Base-by-base conservation (phyloP, 2,329 filamentous ascomycete species). In the Polytolypa hystricis region DNA sequence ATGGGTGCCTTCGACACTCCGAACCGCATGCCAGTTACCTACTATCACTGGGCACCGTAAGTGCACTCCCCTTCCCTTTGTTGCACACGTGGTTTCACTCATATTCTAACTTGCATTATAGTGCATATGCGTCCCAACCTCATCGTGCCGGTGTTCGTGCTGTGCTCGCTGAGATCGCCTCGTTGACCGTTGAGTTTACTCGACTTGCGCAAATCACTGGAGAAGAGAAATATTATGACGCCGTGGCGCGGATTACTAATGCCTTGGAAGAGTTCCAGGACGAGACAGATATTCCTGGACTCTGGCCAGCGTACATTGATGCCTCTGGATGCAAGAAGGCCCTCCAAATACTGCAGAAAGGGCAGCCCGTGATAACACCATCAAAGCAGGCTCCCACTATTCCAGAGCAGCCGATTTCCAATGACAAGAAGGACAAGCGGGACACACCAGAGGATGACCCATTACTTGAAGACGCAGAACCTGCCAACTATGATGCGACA, bases 11-110 rank as follows among this genome's bases (percentile, higher is more conserved):
- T 58, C 39, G 51, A 57, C 31, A 54, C 52, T 5, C 43, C 45
- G 10, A 53, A 53, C 42, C 42, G 49, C n/a, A 48, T 54, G 50
- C 52, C 52, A 3, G 15, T 42, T 10, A 43, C 43, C 10, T 44
- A 37, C 4, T 86, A 79, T 58, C 93, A 89, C 60, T 94, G 82
- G 84, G 73, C 74, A 48, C 82, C 80, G 46, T 72, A 51, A 56
- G 64, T 61, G 37, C 10, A 14, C 27, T 18, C 18, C 33, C 19
- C 33, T 35, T 23, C 19, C 30, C 12, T 37, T 19, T 26, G 20
- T 30, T 5, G 5, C 26, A 27, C 25, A 37, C 44, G 29, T 33
- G 39, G 10, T 42, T 49, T 31, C 43, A n/a, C 48, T 16, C 70
- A 11, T 75, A 67, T 48, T 71, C 64, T 94, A 5, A 76, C 81